These are phyloP conservation scores for Aureobasidium lini DNA, from an alignment of 2,329 filamentous ascomycete species.

Conservation along the genomic window DNA sequence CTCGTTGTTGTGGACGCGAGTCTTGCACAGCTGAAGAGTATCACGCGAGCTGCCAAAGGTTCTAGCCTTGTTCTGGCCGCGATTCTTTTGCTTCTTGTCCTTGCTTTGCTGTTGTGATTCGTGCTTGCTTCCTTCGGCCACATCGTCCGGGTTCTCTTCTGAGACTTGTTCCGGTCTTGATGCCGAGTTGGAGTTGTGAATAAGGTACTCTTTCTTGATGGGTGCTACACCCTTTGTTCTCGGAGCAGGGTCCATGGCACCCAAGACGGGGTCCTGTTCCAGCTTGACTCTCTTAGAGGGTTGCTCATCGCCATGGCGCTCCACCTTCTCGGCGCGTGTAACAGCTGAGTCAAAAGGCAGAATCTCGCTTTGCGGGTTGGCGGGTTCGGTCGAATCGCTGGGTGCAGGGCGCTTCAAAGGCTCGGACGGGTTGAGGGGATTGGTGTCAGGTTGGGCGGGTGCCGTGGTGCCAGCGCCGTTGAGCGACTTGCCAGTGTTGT, in stretches of 20 bases:
- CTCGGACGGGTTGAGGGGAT: constrained; percentile 21
- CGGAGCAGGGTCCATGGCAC: constrained; percentile 24
- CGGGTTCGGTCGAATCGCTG: constrained; percentile 18
- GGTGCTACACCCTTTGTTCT: constrained; percentile 54
- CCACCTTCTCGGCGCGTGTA: constrained; percentile 35
- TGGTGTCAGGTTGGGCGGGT: constrained; percentile 10
- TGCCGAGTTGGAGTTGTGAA: constrained; percentile 21
- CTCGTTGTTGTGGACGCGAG: constrained; percentile 62
- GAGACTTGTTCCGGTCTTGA: constrained; percentile 14
- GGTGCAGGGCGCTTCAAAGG: constrained; percentile 19
- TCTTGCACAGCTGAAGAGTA: constrained; percentile 68
- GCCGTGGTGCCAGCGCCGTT: background rate
- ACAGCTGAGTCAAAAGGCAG: constrained; percentile 30
- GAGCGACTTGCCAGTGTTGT: background rate
- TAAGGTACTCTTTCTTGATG: constrained; percentile 63
- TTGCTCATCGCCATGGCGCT: constrained; percentile 29
- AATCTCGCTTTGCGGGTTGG: constrained; percentile 29
- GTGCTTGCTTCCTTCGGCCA: constrained; percentile 43
- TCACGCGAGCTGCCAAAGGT: constrained; percentile 76
- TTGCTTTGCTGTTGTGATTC: constrained; percentile 32
- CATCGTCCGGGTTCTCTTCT: constrained; percentile 28
- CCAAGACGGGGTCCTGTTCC: constrained; percentile 22
- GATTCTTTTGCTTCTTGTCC: constrained; percentile 48
- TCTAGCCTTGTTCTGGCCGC: constrained; percentile 76
- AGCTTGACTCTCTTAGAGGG: constrained; percentile 34